Evolutionary conservation across 2,329 filamentous ascomycete species (phyloP).

Genomic region (Penicillium aurantiogriseum): DNA sequence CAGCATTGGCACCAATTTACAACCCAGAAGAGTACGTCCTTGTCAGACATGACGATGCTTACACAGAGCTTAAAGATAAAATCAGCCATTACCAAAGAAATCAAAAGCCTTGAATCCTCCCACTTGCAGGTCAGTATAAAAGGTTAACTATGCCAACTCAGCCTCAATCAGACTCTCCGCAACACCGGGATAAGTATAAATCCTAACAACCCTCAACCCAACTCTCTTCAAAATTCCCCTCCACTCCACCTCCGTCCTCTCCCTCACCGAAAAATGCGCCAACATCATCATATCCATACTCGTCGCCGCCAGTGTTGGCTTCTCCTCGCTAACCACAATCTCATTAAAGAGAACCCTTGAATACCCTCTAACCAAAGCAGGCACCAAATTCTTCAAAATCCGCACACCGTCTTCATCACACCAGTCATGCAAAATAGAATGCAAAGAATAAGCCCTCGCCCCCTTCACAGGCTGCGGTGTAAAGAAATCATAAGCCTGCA

Average conservation of each 20-base stretch:
- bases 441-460: neutral
- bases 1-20: too few relatives aligned
- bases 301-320: neutral
- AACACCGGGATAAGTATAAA: neutral
- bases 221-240: neutral
- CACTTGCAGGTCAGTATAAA: too few relatives aligned
- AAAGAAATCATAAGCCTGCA: neutral
- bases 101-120: too few relatives aligned
- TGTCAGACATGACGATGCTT: too few relatives aligned
- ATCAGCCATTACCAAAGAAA: too few relatives aligned
- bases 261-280: neutral
- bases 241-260: neutral
- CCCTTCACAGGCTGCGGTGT: neutral
- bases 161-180: neutral
- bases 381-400: neutral
- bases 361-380: neutral
- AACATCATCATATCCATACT: neutral
- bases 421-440: neutral
- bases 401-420: neutral
- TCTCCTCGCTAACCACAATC: conserved; percentile 17
- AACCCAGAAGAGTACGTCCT: too few relatives aligned
- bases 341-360: neutral
- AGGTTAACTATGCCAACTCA: neutral
- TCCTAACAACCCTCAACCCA: neutral
- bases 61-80: too few relatives aligned